Conservation (phyloP, 2,329 filamentous ascomycete genomes). For the Leptoxyphium fumago region DNA sequence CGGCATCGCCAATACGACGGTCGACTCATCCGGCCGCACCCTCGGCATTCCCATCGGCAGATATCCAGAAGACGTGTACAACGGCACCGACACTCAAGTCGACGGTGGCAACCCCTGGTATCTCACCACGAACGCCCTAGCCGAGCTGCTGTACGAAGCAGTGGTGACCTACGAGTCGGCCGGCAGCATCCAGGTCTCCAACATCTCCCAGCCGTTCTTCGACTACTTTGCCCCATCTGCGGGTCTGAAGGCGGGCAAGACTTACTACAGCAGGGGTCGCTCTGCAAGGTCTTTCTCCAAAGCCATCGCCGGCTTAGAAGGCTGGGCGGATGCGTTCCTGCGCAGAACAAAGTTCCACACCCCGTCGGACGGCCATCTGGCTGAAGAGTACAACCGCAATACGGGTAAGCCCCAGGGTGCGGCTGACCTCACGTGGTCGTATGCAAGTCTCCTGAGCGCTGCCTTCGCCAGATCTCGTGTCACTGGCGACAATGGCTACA, state of each 20-base stretch:
- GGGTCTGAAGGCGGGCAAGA: slow-evolving; percentile 8
- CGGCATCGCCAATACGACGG: slow-evolving; percentile 14
- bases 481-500: slow-evolving; percentile 8
- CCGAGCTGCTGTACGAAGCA: slow-evolving; percentile 17
- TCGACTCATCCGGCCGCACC: slow-evolving; percentile 10
- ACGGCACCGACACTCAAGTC: slow-evolving; percentile 14
- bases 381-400: slow-evolving; percentile 20
- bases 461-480: slow-evolving; percentile 15
- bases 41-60: slow-evolving; percentile 22
- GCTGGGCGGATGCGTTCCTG: slow-evolving; percentile 23
- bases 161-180: slow-evolving; percentile 8
- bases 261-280: slow-evolving; percentile 9
- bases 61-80: slow-evolving; percentile 23
- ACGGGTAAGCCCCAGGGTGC: slow-evolving; percentile 15
- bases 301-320: slow-evolving; percentile 13
- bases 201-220: slow-evolving; percentile 19
- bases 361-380: slow-evolving; percentile 12
- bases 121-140: slow-evolving; percentile 19
- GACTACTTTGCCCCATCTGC: slow-evolving; percentile 19
- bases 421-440: slow-evolving; percentile 20
- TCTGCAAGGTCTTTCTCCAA: slow-evolving; percentile 5
- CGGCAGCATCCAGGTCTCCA: slow-evolving; percentile 13
- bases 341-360: slow-evolving; percentile 19
- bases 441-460: slow-evolving; percentile 19
- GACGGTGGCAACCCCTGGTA: slow-evolving; percentile 23